These are phyloP conservation scores for Coriolopsis trogii DNA, from an alignment of 1,284 basidiomycete genomes.

Conservation along the genomic window DNA sequence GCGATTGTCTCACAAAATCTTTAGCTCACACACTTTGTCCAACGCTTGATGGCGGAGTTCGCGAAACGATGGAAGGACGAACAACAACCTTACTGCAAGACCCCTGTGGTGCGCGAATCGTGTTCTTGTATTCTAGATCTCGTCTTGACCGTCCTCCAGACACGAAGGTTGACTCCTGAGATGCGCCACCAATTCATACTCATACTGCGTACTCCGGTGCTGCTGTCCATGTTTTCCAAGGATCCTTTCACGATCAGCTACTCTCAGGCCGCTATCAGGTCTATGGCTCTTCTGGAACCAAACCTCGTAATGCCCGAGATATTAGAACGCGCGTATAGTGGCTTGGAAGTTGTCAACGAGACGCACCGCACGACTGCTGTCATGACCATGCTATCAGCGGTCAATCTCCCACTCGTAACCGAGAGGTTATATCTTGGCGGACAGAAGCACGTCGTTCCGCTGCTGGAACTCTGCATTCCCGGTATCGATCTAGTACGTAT, in stretches of 20 bases:
- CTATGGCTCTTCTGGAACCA: constrained; percentile 84
- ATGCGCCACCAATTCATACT: constrained; percentile 87
- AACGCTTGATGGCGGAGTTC: constrained; percentile 83
- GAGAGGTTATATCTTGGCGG: constrained; percentile 84
- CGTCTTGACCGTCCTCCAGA: constrained; percentile 40
- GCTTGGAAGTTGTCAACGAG: constrained; percentile 93
- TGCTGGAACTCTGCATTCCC: constrained; percentile 90
- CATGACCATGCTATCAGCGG: constrained; percentile 84
- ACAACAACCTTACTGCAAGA: constrained; percentile 78
- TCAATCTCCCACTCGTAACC: constrained; percentile 79
- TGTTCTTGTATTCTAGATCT: neutral
- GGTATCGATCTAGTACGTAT: constrained; percentile 82
- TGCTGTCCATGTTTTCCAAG: constrained; percentile 97
- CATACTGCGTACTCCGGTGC: constrained; percentile 83
- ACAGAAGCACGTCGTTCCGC: constrained; percentile 86
- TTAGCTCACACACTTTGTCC: constrained; percentile 80
- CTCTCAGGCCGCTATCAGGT: constrained; percentile 73
- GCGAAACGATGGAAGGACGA: constrained; percentile 85
- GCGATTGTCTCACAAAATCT: too few relatives aligned
- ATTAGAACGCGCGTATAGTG: constrained; percentile 89
- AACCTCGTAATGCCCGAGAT: constrained; percentile 90
- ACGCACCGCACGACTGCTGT: constrained; percentile 93
- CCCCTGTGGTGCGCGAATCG: constrained; percentile 59
- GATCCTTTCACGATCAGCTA: constrained; percentile 69
- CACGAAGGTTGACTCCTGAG: constrained; percentile 76